Evolutionary conservation across 768 basidiomycete species (phyloP).

Genomic region (Lactarius evosmus): DNA sequence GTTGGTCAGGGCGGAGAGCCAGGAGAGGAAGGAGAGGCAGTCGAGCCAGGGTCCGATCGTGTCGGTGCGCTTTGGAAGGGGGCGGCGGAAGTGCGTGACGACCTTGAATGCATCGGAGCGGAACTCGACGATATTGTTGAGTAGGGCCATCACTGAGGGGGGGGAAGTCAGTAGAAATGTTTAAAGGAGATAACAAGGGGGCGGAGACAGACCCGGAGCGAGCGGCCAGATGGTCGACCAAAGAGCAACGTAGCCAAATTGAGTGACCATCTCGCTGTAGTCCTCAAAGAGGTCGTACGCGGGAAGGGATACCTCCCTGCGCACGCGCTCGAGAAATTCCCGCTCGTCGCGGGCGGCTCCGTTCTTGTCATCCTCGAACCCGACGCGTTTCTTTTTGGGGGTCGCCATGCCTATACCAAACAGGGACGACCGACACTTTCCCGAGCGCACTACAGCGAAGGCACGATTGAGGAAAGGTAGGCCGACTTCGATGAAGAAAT

Average conservation of each 20-base stretch:
- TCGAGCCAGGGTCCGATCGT: conserved; percentile 95
- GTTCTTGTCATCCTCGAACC: conserved; percentile 66
- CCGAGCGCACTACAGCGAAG: conserved; percentile 48
- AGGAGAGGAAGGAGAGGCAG: conserved; percentile 80
- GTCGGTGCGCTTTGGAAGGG: conserved; percentile 83
- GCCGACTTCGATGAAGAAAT: conserved; percentile 74
- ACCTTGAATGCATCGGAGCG: conserved; percentile 97
- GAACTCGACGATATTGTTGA: conserved; percentile 92
- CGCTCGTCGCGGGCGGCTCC: conserved; percentile 56
- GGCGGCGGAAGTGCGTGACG: conserved; percentile 75
- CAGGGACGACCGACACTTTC: conserved; percentile 26
- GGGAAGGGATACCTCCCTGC: conserved; percentile 73
- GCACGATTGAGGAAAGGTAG: conserved; percentile 74
- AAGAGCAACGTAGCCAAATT: conserved; percentile 88
- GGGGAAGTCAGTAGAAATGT: conserved; percentile 1
- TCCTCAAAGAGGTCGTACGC: conserved; percentile 81
- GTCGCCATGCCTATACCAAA: conserved; percentile 23
- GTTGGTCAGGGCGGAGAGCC: conserved; percentile 86
- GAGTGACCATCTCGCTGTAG: conserved; percentile 95
- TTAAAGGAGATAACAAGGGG: neutral
- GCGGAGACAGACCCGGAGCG: conserved; percentile 55
- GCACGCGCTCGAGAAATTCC: conserved; percentile 73
- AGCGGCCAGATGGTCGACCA: conserved; percentile 97
- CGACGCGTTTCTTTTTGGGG: conserved; percentile 61
- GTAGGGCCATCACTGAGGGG: conserved; percentile 65